A percentile compares a stretch with the other conserved stretches of the same genome.
Conservation (phyloP, 495 filamentous ascomycete genomes). For the Lophiotrema nucula region DNA sequence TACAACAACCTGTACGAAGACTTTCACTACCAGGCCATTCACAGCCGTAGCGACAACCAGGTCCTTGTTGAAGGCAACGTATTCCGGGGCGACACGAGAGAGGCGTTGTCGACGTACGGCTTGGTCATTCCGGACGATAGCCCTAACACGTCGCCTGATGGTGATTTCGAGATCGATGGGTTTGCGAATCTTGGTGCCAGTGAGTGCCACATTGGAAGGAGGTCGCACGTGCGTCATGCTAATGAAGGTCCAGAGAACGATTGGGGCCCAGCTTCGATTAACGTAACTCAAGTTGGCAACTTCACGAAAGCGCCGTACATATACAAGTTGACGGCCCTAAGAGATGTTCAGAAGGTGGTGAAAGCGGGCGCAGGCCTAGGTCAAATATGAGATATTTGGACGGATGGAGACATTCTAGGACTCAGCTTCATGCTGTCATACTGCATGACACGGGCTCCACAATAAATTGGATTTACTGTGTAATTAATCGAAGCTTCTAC, state of each 20-base stretch:
- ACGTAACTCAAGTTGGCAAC: conserved; percentile 47
- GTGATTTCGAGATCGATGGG: conserved; percentile 45
- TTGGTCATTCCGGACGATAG: conserved; percentile 48
- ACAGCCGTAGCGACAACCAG: conserved; percentile 40
- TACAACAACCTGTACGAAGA: conserved; percentile 43
- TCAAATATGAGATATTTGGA: too few relatives aligned
- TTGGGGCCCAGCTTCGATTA: conserved; percentile 41
- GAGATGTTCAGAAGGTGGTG: conserved; percentile 40
- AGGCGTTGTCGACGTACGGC: conserved; percentile 49
- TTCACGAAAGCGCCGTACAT: conserved; percentile 44
- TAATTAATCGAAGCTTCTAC: too few relatives aligned
- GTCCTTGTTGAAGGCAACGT: conserved; percentile 44
- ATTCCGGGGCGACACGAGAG: conserved; percentile 42
- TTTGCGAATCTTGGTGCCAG: conserved; percentile 47
- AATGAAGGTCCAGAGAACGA: conserved; percentile 42
- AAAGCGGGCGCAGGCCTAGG: conserved; percentile 43
- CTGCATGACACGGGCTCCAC: too few relatives aligned
- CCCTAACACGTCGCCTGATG: conserved; percentile 42
- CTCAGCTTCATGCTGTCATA: too few relatives aligned
- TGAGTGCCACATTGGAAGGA: conserved; percentile 29
- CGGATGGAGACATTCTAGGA: too few relatives aligned
- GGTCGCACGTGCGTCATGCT: not conserved
- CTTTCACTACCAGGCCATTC: conserved; percentile 41
- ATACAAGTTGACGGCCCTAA: conserved; percentile 41
- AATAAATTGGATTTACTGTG: too few relatives aligned